phyloP scores from a whole-genome alignment of 345 rosid species.

The Populus nigra region DNA sequence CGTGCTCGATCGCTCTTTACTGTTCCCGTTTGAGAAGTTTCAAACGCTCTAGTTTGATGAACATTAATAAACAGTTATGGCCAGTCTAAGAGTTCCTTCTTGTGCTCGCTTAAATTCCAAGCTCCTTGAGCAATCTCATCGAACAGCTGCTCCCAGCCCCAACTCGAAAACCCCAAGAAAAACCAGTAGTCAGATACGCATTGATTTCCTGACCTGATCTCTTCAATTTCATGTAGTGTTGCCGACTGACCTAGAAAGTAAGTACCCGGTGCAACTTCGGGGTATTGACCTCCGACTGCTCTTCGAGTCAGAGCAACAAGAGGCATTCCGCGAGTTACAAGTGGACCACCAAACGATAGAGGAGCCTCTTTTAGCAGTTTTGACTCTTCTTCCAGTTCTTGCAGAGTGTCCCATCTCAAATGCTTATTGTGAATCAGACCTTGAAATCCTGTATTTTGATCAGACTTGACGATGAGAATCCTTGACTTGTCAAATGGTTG shows the following conservation, averaged over 20 bases:
- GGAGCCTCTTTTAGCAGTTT: slow-evolving; percentile 64
- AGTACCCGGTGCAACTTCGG: slow-evolving; percentile 60
- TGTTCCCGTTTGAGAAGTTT: neutral
- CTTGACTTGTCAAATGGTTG: slow-evolving; percentile 64
- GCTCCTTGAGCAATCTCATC: slow-evolving; percentile 68
- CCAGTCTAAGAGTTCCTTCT: slow-evolving; percentile 46
- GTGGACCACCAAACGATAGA: slow-evolving; percentile 75
- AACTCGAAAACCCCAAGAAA: slow-evolving; percentile 77
- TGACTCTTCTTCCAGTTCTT: slow-evolving; percentile 45
- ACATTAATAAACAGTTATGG: slow-evolving; percentile 25
- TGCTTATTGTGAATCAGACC: slow-evolving; percentile 82
- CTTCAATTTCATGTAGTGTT: slow-evolving; percentile 43
- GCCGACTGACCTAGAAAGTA: slow-evolving; percentile 69
- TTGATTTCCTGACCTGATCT: slow-evolving; percentile 43
- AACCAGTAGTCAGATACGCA: slow-evolving; percentile 68
- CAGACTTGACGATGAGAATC: slow-evolving; percentile 65
- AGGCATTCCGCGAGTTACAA: slow-evolving; percentile 54
- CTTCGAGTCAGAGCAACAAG: slow-evolving; percentile 59
- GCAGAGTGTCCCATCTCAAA: slow-evolving; percentile 65
- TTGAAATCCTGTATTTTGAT: slow-evolving; percentile 47
- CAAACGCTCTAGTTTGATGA: neutral
- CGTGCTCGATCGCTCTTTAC: neutral
- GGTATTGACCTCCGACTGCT: slow-evolving; percentile 23
- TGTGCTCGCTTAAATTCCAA: slow-evolving; percentile 52
- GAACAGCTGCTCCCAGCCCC: slow-evolving; percentile 78